A percentile compares a stretch with the other conserved stretches of the same genome.
These are phyloP conservation scores for Populus nigra DNA, from an alignment of 345 rosid species.

Conservation along the genomic window DNA sequence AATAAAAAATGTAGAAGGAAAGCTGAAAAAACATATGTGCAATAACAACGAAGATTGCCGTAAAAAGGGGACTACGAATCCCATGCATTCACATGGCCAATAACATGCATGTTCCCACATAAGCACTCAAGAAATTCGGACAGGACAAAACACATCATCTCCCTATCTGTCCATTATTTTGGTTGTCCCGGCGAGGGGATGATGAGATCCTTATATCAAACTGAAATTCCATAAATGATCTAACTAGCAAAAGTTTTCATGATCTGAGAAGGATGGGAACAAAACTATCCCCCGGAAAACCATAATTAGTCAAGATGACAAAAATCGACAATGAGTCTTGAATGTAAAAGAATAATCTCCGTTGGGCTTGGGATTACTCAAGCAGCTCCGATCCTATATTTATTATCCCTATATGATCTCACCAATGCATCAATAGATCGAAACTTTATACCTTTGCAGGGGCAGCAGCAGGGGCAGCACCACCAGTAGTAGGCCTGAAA, in stretches of 20 bases:
- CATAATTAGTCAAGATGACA: constrained; percentile 15
- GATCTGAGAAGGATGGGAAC: constrained; percentile 28
- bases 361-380: constrained; percentile 23
- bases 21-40: too few species aligned
- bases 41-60: too few species aligned
- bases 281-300: constrained; percentile 35
- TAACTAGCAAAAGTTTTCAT: constrained; percentile 32
- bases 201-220: neutral
- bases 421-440: neutral
- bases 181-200: constrained; percentile 22
- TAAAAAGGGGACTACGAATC: neutral
- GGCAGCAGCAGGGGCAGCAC: constrained; percentile 49
- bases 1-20: too few species aligned
- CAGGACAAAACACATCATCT: constrained; percentile 10
- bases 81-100: neutral
- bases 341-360: constrained; percentile 36
- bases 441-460: constrained; percentile 36
- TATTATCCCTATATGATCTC: constrained; percentile 31
- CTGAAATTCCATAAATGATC: constrained; percentile 24
- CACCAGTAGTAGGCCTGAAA: constrained; percentile 95
- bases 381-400: constrained; percentile 33
- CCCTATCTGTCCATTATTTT: constrained; percentile 29
- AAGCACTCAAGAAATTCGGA: neutral
- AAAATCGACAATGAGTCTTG: constrained; percentile 10
- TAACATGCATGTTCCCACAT: neutral